Evolutionary conservation across 108 stramenopile genomes (phyloP), one percentile per base, ranked within the genome.

Genomic region (Nitzschia putrida): DNA sequence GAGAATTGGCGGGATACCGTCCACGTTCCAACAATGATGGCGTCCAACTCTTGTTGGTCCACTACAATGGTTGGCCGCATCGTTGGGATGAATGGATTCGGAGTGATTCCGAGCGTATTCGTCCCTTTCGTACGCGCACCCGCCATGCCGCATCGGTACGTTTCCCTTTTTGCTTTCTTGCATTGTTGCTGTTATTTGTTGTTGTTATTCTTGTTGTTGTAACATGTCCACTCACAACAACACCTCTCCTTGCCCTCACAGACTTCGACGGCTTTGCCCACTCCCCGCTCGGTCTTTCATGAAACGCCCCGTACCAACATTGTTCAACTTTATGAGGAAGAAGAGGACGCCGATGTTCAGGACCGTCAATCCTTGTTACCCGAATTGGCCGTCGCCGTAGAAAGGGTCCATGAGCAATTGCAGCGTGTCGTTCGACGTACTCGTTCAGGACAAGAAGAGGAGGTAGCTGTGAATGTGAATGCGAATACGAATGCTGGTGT

Each of bases 21-120:
- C 73, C 68, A 29, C 66, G 86, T 4, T 47, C 68, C 16, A 86
- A 78, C 57, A 94, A 95, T 53, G 72, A 86, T 8, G 80, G 77
- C 21, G 87, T 91, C 4, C 85, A 91, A 63, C 72, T 94, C 9
- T 64, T 93, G 25, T 74, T 87, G 21, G 88, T 99, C 49, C 96
- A 97, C 76, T 99, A 99, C 91, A 97, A 98, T 77, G 98, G 98
- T 37, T 99, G 98, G 98, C 97, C 98, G 0, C 80, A 87, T 40
- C 88, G 97, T 12, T 99, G 98, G 98, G 97, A 99, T 81, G 98
- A 99, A 78, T 97, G 94, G 94, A 88, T 96, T 41, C 73, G 91
- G 3, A 84, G 83, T 53, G 95, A 96, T 77, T 91, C 90, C 22
- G 86, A 83, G 50, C 74, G 95, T n/a, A 77, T 96, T 29, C 81